Evolutionary conservation across 192 early-diverging fungal genomes (phyloP).

Genomic region (Hyaloraphidium curvatum): DNA sequence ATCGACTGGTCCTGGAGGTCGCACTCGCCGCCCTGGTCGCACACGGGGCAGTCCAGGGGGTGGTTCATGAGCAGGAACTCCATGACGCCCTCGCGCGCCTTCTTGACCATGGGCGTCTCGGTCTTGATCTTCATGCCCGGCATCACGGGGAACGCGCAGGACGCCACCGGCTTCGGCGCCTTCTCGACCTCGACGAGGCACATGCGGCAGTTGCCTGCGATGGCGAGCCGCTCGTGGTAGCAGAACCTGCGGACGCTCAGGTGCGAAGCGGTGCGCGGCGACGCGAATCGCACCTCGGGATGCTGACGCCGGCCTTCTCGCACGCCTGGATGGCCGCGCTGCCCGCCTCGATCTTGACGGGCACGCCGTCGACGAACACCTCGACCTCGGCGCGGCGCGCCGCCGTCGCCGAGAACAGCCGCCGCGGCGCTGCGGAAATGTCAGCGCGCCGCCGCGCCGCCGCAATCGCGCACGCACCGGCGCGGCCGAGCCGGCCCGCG

Average conservation of each 20-base stretch:
- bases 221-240: constrained; percentile 78
- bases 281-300: constrained; percentile 43
- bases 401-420: background rate
- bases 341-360: constrained; percentile 77
- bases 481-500: no score
- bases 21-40: constrained; percentile 98
- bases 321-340: constrained; percentile 94
- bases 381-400: constrained; percentile 34
- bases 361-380: constrained; percentile 76
- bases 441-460: no score
- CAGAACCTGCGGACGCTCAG: constrained; percentile 35
- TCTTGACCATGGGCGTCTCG: constrained; percentile 79
- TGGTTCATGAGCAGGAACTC: constrained; percentile 89
- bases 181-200: constrained; percentile 96
- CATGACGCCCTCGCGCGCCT: constrained; percentile 76
- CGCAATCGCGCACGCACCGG: no score
- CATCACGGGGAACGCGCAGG: constrained; percentile 92
- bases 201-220: constrained; percentile 99
- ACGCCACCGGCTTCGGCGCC: constrained; percentile 86
- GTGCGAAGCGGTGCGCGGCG: constrained; percentile 6
- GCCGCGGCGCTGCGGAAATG: no score
- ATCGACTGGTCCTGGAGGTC: constrained; percentile 97
- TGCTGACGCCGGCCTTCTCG: constrained; percentile 82
- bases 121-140: constrained; percentile 97
- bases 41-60: constrained; percentile 95